Conservation (phyloP, 306 rosid species). For the Parietaria judaica region DNA sequence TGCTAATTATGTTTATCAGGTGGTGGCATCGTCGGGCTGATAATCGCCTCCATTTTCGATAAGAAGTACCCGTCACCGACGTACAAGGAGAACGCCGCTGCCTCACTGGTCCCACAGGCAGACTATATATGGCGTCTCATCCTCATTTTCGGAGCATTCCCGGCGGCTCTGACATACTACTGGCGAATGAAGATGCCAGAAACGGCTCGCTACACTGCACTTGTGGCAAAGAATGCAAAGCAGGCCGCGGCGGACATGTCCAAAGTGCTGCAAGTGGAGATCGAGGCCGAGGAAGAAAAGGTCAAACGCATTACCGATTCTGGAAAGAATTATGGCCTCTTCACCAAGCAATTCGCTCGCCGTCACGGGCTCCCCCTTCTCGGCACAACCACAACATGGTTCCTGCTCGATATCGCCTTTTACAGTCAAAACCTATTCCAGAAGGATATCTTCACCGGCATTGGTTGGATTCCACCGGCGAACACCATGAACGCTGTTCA, state of each 20-base stretch:
- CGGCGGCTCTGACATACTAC: conserved; percentile 68
- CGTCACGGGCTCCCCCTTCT: conserved; percentile 69
- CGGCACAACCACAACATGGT: conserved; percentile 47
- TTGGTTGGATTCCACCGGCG: too few relatives aligned
- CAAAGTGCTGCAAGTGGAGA: conserved; percentile 23
- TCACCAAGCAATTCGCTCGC: conserved; percentile 39
- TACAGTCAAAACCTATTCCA: too few relatives aligned
- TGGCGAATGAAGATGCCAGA: conserved; percentile 95
- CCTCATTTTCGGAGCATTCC: conserved; percentile 60
- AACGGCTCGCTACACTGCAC: conserved; percentile 86
- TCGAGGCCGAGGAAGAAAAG: conserved; percentile 39
- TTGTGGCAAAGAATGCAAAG: conserved; percentile 59
- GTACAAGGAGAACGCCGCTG: conserved; percentile 5
- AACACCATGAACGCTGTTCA: too few relatives aligned
- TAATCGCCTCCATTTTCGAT: conserved; percentile 44
- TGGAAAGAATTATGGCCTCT: conserved; percentile 44
- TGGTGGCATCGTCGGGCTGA: conserved; percentile 66
- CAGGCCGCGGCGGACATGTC: conserved; percentile 79
- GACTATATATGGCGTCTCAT: conserved; percentile 77
- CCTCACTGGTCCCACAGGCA: conserved; percentile 41
- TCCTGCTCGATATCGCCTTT: too few relatives aligned
- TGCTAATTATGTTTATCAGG: conserved; percentile 13
- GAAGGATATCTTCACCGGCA: too few relatives aligned
- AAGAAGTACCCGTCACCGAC: conserved; percentile 38
- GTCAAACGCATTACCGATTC: background rate